Evolutionary conservation across 2,329 filamentous ascomycete genomes (phyloP).

Genomic region (Corinectria fuckeliana): DNA sequence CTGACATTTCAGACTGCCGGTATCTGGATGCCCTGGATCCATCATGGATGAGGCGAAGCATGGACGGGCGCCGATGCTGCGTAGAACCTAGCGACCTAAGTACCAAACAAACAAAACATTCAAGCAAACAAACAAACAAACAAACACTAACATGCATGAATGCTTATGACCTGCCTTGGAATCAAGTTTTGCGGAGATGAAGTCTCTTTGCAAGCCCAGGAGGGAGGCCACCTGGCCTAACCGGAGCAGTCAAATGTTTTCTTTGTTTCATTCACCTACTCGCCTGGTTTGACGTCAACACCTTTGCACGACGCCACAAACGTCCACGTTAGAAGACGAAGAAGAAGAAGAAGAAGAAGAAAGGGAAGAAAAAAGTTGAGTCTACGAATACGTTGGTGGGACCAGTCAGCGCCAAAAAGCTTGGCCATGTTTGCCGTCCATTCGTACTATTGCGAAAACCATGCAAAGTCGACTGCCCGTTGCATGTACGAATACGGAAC

Average conservation of each 20-base stretch:
- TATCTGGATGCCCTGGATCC: not conserved
- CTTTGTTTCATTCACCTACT: not conserved
- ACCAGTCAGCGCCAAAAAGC: not conserved
- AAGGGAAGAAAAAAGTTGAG: constrained; percentile 2
- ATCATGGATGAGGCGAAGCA: not conserved
- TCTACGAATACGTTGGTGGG: constrained; percentile 6
- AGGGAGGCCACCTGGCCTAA: not conserved
- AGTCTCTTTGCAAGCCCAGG: not conserved
- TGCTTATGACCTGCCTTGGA: not conserved
- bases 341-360: too few relatives aligned
- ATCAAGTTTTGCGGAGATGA: not conserved
- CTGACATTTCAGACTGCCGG: not conserved
- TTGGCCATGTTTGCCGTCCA: not conserved
- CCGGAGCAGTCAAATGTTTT: too few relatives aligned
- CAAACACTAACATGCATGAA: not conserved
- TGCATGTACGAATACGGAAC: not conserved
- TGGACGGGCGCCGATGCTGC: not conserved
- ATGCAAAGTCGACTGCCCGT: not conserved
- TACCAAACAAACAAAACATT: not conserved
- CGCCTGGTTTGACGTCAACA: constrained; percentile 20
- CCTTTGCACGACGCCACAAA: constrained; percentile 27
- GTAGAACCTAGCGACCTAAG: too few relatives aligned
- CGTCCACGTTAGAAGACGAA: constrained; percentile 15
- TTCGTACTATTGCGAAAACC: not conserved
- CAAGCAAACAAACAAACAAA: not conserved